Evolutionary conservation across 2,329 filamentous ascomycete species (phyloP).

Genomic region (Sporothrix curviconia): DNA sequence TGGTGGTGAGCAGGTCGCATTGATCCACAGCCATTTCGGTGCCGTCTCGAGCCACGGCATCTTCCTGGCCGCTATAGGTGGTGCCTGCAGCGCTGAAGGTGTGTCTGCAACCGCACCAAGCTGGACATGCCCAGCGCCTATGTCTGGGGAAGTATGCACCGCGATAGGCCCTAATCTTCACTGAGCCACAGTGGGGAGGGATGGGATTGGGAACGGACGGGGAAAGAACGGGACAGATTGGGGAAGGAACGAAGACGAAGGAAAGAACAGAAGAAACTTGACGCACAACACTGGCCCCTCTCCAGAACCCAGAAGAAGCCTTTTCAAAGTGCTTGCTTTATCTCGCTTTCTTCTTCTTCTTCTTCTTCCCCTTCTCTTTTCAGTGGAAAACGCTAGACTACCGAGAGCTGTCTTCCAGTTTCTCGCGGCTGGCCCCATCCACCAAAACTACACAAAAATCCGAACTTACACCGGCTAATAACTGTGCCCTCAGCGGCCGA

Average conservation of each 20-base stretch:
- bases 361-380: too few relatives aligned
- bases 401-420: too few relatives aligned
- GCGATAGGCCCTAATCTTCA: not conserved
- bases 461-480: too few relatives aligned
- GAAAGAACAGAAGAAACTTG: too few relatives aligned
- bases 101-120: constrained; percentile 30
- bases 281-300: too few relatives aligned
- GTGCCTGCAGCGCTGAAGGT: not conserved
- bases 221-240: not conserved
- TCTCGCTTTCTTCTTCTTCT: too few relatives aligned
- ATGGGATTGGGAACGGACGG: not conserved
- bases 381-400: too few relatives aligned
- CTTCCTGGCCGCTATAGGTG: constrained; percentile 36
- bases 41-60: constrained; percentile 56
- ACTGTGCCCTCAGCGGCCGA: too few relatives aligned
- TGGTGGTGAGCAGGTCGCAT: not conserved
- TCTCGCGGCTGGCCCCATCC: too few relatives aligned
- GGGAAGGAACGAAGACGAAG: not conserved
- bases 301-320: too few relatives aligned
- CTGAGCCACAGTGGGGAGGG: not conserved
- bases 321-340: too few relatives aligned
- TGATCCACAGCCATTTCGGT: constrained; percentile 47
- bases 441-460: too few relatives aligned
- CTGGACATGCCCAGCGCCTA: constrained; percentile 42
- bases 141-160: constrained; percentile 15